Conservation (phyloP, 2,329 filamentous ascomycete genomes). For the Colletotrichum sp. region DNA sequence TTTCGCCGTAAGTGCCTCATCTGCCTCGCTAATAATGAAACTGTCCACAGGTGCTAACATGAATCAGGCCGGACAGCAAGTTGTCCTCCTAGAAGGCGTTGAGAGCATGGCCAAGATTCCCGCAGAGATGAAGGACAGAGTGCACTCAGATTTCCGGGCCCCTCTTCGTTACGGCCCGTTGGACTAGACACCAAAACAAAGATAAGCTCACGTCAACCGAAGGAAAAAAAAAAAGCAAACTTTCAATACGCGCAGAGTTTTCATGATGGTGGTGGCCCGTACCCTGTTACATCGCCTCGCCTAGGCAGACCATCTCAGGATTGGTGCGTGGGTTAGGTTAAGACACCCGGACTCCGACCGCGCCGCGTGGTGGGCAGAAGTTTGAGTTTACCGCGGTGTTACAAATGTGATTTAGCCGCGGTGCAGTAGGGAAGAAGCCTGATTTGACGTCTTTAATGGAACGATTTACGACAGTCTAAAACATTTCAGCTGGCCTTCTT, state of each 20-base stretch:
- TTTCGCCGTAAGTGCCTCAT: background rate
- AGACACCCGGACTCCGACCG: background rate
- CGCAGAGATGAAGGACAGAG: slow-evolving; percentile 4
- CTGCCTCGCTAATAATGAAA: background rate
- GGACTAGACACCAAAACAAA: background rate
- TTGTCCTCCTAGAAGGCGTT: slow-evolving; percentile 5
- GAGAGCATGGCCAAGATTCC: slow-evolving; percentile 9
- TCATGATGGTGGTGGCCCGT: background rate
- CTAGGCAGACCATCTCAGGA: background rate
- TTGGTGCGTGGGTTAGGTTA: background rate
- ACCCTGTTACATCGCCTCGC: background rate
- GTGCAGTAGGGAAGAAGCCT: background rate
- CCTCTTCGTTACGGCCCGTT: slow-evolving; percentile 3
- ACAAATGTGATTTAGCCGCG: background rate
- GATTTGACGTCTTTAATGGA: background rate
- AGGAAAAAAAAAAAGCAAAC: background rate
- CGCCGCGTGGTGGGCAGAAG: background rate
- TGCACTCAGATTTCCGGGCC: slow-evolving; percentile 3
- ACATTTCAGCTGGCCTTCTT: background rate
- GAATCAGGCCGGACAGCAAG: background rate
- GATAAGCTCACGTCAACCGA: background rate
- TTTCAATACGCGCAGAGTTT: background rate
- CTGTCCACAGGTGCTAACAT: background rate
- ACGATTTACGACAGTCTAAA: background rate
- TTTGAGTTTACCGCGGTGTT: background rate